A percentile compares a stretch with the other conserved stretches of the same genome.
phyloP scores from a whole-genome alignment of 495 filamentous ascomycete genomes.

The Penicillium verhagenii region DNA sequence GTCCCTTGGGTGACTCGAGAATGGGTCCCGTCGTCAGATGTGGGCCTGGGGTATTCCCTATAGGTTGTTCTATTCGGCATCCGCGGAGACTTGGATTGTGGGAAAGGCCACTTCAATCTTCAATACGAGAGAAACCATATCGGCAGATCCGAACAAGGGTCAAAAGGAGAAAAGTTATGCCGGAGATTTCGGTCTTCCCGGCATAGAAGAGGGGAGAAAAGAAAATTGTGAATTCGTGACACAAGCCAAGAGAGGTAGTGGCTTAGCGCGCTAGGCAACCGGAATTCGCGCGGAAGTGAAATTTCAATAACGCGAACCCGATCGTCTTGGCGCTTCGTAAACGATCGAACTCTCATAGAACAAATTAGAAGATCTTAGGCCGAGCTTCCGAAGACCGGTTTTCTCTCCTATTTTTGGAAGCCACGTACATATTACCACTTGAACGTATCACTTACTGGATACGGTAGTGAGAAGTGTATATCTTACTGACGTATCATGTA shows the following conservation, averaged over 20 bases:
- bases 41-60: neutral
- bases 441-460: too few species aligned
- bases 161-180: neutral
- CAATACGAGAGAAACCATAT: neutral
- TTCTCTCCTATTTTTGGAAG: neutral
- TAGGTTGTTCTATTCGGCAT: neutral
- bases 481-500: too few species aligned
- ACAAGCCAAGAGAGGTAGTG: neutral
- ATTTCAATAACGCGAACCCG: neutral
- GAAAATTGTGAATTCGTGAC: too few species aligned
- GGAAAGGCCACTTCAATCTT: neutral
- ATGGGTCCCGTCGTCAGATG: neutral
- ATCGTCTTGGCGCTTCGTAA: neutral
- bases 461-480: too few species aligned
- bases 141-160: neutral
- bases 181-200: too few species aligned
- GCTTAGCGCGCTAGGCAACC: slow-evolving; percentile 3
- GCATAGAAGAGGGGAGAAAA: too few species aligned
- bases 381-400: neutral
- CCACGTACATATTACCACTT: neutral
- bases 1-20: too few species aligned
- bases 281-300: neutral
- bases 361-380: slow-evolving; percentile 1
- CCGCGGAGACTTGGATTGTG: neutral
- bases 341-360: slow-evolving; percentile 1